A percentile compares a stretch with the other conserved stretches of the same genome.
Conservation (phyloP, 768 basidiomycete genomes). For the Phlegmacium glaucopus region DNA sequence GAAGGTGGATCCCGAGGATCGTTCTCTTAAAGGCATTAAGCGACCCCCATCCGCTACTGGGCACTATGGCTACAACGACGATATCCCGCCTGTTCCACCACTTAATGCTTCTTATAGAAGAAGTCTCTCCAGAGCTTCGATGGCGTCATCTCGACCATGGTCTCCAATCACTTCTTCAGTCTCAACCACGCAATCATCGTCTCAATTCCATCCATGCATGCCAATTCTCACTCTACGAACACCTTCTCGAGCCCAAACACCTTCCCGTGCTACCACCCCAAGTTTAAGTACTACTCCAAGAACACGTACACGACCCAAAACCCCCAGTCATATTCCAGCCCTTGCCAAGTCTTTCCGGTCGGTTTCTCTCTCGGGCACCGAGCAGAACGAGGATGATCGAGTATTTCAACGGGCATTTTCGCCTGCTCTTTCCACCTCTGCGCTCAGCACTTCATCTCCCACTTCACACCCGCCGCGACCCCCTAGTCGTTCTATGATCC, state of each 20-base stretch:
- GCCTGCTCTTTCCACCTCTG: conserved; percentile 50
- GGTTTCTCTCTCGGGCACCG: conserved; percentile 40
- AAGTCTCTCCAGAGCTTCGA: conserved; percentile 70
- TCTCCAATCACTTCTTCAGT: conserved; percentile 71
- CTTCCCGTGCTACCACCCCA: conserved; percentile 39
- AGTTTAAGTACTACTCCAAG: conserved; percentile 30
- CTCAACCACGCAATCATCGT: conserved; percentile 63
- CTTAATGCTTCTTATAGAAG: conserved; percentile 51
- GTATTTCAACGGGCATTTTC: conserved; percentile 62
- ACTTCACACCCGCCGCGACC: conserved; percentile 61
- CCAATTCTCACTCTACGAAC: conserved; percentile 40
- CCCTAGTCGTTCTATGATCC: conserved; percentile 82
- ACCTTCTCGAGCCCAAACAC: conserved; percentile 62
- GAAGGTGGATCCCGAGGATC: conserved; percentile 58
- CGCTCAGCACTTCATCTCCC: conserved; percentile 39
- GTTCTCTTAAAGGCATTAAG: conserved; percentile 42
- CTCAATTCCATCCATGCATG: conserved; percentile 25
- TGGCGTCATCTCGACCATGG: conserved; percentile 79
- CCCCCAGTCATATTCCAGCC: conserved; percentile 75
- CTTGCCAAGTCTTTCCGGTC: conserved; percentile 51
- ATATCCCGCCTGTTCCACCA: conserved; percentile 44
- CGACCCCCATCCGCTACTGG: conserved; percentile 43
- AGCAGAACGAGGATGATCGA: conserved; percentile 44
- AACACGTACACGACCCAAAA: conserved; percentile 71
- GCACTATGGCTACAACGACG: conserved; percentile 32